Percentiles rank a stretch among this genome's conserved stretches.
These are phyloP conservation scores for Sugiyamaella pinicola DNA, from an alignment of 1,139 yeast species.

Conservation along the genomic window DNA sequence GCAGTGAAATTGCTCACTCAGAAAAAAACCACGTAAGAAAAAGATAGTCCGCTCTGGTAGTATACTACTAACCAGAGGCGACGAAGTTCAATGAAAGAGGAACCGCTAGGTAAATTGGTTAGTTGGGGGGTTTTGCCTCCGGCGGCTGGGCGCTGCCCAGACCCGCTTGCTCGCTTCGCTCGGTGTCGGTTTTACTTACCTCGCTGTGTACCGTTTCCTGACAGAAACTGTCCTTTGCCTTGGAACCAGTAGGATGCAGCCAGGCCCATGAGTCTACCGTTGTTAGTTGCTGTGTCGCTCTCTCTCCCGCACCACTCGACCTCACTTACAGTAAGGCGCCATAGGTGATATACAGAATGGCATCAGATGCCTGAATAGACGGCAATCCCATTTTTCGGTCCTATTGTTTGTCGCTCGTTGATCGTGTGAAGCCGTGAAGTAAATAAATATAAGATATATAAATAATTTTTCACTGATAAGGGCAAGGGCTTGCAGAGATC, in stretches of 20 bases:
- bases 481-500: too few relatives aligned
- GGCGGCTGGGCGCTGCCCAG: not conserved
- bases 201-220: slow-evolving; percentile 77
- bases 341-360: slow-evolving; percentile 75
- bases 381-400: slow-evolving; percentile 35
- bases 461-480: too few relatives aligned
- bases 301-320: too few relatives aligned
- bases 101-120: slow-evolving; percentile 38
- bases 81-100: slow-evolving; percentile 83
- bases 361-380: slow-evolving; percentile 61
- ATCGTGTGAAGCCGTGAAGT: too few relatives aligned
- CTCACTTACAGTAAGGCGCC: slow-evolving; percentile 55
- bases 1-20: slow-evolving; percentile 35
- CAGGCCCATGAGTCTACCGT: slow-evolving; percentile 37
- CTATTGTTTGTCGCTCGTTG: too few relatives aligned
- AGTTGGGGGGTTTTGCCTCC: slow-evolving; percentile 14
- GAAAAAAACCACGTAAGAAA: slow-evolving; percentile 20
- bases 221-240: slow-evolving; percentile 55
- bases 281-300: not conserved
- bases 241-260: slow-evolving; percentile 40
- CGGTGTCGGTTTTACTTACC: slow-evolving; percentile 44
- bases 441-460: too few relatives aligned
- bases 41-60: slow-evolving; percentile 15
- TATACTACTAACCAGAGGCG: slow-evolving; percentile 74
- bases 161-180: not conserved